Evolutionary conservation across 768 basidiomycete species (phyloP).

Genomic region (Agrocybe praecox): DNA sequence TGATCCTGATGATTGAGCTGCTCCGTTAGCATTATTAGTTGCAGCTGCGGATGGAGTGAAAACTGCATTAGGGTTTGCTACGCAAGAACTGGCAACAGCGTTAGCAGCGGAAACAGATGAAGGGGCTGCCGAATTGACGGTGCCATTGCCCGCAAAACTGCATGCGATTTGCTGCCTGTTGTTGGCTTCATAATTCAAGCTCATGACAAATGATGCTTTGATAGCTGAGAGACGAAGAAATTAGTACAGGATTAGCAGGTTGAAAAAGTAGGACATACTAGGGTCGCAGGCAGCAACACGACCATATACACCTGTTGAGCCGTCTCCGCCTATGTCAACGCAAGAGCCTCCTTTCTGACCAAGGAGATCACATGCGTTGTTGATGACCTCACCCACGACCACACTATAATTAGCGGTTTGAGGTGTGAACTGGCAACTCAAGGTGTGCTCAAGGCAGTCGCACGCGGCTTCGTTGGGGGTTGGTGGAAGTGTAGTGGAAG

Average conservation of each 20-base stretch:
- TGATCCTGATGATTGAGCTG: slow-evolving; percentile 4
- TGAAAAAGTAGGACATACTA: slow-evolving; percentile 42
- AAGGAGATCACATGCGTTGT: slow-evolving; percentile 77
- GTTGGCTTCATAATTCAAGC: slow-evolving; percentile 69
- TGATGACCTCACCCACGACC: slow-evolving; percentile 61
- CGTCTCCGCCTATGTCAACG: slow-evolving; percentile 70
- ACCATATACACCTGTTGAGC: slow-evolving; percentile 77
- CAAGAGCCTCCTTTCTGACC: slow-evolving; percentile 65
- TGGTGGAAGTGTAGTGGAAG: slow-evolving; percentile 72
- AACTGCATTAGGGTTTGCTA: slow-evolving; percentile 62
- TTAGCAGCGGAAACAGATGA: slow-evolving; percentile 48
- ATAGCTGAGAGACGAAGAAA: slow-evolving; percentile 44
- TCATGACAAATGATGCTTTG: slow-evolving; percentile 85
- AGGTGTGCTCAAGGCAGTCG: slow-evolving; percentile 64
- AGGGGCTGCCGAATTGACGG: slow-evolving; percentile 61
- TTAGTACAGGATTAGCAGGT: slow-evolving; percentile 1
- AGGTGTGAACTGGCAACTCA: slow-evolving; percentile 78
- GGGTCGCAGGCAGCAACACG: slow-evolving; percentile 78
- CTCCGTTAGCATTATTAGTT: slow-evolving; percentile 20
- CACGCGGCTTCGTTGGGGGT: slow-evolving; percentile 87
- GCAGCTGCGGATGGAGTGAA: slow-evolving; percentile 59
- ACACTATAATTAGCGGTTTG: slow-evolving; percentile 58
- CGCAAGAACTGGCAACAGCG: slow-evolving; percentile 66
- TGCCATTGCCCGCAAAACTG: slow-evolving; percentile 84
- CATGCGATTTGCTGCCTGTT: slow-evolving; percentile 65